Conservation (phyloP, 345 rosid genomes). For the Boechera divaricarpa region DNA sequence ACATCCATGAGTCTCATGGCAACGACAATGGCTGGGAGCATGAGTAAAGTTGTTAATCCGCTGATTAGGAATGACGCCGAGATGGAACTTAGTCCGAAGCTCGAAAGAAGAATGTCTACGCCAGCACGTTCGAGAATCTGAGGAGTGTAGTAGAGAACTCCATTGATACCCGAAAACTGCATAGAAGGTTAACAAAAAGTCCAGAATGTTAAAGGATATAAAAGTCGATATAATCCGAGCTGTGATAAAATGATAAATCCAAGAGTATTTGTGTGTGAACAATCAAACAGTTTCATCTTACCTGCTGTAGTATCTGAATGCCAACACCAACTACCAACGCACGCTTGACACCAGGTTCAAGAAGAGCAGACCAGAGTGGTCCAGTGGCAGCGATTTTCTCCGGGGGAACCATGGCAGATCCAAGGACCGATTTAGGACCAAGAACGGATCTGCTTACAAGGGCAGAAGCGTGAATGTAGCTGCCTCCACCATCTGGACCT, state of each 20-base stretch:
- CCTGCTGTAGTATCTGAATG: conserved; percentile 97
- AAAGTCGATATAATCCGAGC: neutral
- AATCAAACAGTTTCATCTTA: conserved; percentile 30
- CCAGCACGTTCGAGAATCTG: conserved; percentile 96
- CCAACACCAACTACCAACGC: conserved; percentile 90
- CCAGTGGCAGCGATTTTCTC: conserved; percentile 60
- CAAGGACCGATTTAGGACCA: conserved; percentile 67
- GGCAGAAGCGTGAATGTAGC: conserved; percentile 87
- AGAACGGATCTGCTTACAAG: conserved; percentile 82
- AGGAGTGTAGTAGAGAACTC: conserved; percentile 97
- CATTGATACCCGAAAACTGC: conserved; percentile 95
- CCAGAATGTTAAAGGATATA: conserved; percentile 2
- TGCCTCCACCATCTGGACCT: conserved; percentile 66
- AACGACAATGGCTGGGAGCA: conserved; percentile 91
- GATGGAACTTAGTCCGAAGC: conserved; percentile 69
- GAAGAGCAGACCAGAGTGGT: conserved; percentile 82
- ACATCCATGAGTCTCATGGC: conserved; percentile 97
- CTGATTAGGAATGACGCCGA: conserved; percentile 97
- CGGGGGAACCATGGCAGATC: conserved; percentile 79
- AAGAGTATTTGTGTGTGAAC: neutral
- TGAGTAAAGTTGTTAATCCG: conserved; percentile 77
- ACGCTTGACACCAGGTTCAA: conserved; percentile 87
- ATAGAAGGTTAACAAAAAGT: neutral
- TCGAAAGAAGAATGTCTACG: conserved; percentile 79
- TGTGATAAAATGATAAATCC: neutral